These are phyloP conservation scores for Magnaporthiopsis incrustans DNA, from an alignment of 2,329 filamentous ascomycete genomes.

Conservation along the genomic window DNA sequence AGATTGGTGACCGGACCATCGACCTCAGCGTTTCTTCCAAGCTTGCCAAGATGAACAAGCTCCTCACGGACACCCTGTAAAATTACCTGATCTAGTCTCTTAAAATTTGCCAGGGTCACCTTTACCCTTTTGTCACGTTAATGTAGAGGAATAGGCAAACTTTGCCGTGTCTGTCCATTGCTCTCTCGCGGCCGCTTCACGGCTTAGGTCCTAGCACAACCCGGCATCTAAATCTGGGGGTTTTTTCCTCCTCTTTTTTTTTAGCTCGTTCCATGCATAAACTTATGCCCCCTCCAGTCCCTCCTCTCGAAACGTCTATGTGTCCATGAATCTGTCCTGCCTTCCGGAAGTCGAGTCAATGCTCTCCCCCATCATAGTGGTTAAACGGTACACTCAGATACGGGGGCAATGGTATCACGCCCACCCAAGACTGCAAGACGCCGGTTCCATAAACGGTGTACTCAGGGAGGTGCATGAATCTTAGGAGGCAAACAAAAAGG, in stretches of 20 bases:
- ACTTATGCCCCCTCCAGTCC: not conserved
- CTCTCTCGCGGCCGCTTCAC: not conserved
- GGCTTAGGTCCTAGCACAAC: not conserved
- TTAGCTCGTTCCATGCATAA: not conserved
- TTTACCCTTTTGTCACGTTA: not conserved
- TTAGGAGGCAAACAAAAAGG: no score
- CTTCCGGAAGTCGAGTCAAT: no score
- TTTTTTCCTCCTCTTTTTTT: no score
- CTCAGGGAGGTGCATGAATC: not conserved
- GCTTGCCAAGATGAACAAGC: conserved; percentile 99
- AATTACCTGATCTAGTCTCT: conserved; percentile 26
- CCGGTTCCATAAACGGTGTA: not conserved
- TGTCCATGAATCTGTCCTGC: no score
- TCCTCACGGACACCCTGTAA: conserved; percentile 94
- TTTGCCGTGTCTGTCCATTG: not conserved
- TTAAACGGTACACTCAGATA: no score
- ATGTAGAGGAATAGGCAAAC: not conserved
- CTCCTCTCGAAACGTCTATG: no score
- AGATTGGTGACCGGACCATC: conserved; percentile 96
- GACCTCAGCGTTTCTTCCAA: conserved; percentile 92
- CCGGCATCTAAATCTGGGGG: not conserved
- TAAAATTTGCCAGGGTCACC: not conserved
- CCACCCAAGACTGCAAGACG: not conserved
- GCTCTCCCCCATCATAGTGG: no score
- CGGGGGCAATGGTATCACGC: no score